phyloP scores from a whole-genome alignment of 1,284 basidiomycete species.

The Heliocybe sulcata region DNA sequence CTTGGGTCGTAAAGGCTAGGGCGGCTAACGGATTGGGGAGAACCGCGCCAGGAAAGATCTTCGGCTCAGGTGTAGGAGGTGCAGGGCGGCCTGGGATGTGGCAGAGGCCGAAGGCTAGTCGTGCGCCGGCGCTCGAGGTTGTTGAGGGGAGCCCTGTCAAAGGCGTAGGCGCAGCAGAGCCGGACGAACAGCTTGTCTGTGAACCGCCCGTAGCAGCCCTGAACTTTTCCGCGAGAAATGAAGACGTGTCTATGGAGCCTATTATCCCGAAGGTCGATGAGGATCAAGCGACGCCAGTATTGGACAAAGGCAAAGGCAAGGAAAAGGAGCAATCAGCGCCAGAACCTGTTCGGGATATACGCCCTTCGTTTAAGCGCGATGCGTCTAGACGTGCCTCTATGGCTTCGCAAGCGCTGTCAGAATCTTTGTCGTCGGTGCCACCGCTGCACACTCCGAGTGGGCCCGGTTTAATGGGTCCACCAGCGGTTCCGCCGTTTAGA shows the following conservation, averaged over 20 bases:
- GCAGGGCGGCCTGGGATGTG: constrained; percentile 18
- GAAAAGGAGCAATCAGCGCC: neutral
- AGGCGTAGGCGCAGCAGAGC: constrained; percentile 11
- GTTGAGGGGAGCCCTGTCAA: constrained; percentile 29
- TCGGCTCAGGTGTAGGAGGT: constrained; percentile 13
- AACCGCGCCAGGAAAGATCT: constrained; percentile 9
- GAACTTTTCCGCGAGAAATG: neutral
- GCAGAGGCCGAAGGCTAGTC: constrained; percentile 42
- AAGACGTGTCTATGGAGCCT: neutral
- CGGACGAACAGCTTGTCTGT: neutral
- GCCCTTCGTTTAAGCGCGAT: constrained; percentile 20
- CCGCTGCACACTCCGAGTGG: constrained; percentile 8
- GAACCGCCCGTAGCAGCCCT: constrained; percentile 2
- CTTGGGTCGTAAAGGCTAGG: neutral
- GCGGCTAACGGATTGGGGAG: neutral
- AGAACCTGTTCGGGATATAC: constrained; percentile 19
- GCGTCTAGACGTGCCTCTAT: constrained; percentile 28
- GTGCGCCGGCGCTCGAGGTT: constrained; percentile 50
- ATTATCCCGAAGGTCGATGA: too few relatives aligned
- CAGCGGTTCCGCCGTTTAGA: constrained; percentile 3
- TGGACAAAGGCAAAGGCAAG: neutral
- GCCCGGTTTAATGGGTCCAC: constrained; percentile 3
- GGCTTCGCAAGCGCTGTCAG: constrained; percentile 3
- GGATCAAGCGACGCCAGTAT: neutral
- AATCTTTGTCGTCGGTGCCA: constrained; percentile 9